Evolutionary conservation across 2,329 filamentous ascomycete species (phyloP), one percentile per base, ranked within the genome.

Genomic region (Colletotrichum plurivorum): DNA sequence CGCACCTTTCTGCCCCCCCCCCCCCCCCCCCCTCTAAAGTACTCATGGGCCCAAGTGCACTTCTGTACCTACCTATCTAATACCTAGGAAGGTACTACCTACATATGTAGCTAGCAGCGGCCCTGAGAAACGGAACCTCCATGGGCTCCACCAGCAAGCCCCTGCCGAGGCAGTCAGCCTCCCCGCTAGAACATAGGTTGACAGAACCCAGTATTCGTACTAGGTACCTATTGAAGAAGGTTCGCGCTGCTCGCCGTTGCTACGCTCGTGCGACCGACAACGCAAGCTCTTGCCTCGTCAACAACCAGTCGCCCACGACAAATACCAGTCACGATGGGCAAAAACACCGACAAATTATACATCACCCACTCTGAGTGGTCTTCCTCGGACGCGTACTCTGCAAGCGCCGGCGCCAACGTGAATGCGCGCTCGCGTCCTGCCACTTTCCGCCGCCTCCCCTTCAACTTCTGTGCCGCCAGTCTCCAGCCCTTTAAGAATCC

Each of bases 291-390:
- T 10, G 31, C 31, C 31, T 36, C 8, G 31, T 36, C 31, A 36
- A 36, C 31, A 36, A 10, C 31, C 31, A 36, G 31, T 36, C 31
- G 31, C 10, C 31, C 10, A 36, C 31, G 9, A 9, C 31, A 36
- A 36, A 36, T 36, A 36, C 31, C 31, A 10, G 31, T 10, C 31
- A 10, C 31, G 31, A 85, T 85, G 84, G 84, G 84, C 3, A 85
- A 85, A 73, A 82, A 83, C 72, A 84, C 82, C 12, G 82, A 84
- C 72, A 84, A 84, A 68, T 79, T 84, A 70, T 84, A 84, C 79
- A 99, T 99, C 77, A 99, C 96, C 63, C 97, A 99, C 83, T 97
- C 94, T 48, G 96, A 99, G 86, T 99, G 96, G 96, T 92, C 94
- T 8, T 97, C 94, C 6, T 90, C 92, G 55, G 95, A 98, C 80